These are phyloP conservation scores for Puccinellia tenuiflora DNA, from an alignment of 176 grass and related monocot species.

Conservation along the genomic window DNA sequence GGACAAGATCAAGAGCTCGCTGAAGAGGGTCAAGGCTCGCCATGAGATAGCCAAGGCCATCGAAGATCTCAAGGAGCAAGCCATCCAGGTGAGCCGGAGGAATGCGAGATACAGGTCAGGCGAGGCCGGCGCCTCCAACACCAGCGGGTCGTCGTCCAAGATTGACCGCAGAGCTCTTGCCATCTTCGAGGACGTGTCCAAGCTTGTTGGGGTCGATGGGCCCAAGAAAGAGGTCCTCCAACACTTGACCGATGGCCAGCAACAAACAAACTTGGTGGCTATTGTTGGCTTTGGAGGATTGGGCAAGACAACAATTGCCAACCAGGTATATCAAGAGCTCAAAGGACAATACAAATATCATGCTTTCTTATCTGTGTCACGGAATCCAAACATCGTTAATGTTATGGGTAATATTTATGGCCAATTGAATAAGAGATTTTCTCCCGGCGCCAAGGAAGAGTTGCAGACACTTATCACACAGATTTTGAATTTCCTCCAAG, in stretches of 20 bases:
- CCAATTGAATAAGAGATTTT: too few relatives aligned
- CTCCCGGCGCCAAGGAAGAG: too few relatives aligned
- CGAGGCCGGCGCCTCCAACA: accelerated
- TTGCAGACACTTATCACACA: too few relatives aligned
- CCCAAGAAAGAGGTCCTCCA: neutral
- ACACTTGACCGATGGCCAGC: neutral
- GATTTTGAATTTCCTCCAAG: too few relatives aligned
- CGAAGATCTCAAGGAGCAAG: neutral
- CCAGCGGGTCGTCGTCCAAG: neutral
- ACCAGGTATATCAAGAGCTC: neutral
- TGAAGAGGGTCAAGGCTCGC: neutral
- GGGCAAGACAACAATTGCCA: neutral
- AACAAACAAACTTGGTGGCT: neutral
- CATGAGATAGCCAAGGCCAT: neutral
- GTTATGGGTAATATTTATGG: too few relatives aligned
- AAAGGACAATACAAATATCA: neutral
- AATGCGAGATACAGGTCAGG: neutral
- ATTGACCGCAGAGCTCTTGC: neutral
- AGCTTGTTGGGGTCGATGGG: neutral
- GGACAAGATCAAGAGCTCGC: neutral
- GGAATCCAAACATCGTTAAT: neutral
- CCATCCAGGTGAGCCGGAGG: accelerated
- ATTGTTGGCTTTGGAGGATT: neutral
- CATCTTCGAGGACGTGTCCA: neutral
- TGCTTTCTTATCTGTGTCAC: neutral